Conservation (phyloP, 768 basidiomycete genomes). For the Solioccasus polychromus region DNA sequence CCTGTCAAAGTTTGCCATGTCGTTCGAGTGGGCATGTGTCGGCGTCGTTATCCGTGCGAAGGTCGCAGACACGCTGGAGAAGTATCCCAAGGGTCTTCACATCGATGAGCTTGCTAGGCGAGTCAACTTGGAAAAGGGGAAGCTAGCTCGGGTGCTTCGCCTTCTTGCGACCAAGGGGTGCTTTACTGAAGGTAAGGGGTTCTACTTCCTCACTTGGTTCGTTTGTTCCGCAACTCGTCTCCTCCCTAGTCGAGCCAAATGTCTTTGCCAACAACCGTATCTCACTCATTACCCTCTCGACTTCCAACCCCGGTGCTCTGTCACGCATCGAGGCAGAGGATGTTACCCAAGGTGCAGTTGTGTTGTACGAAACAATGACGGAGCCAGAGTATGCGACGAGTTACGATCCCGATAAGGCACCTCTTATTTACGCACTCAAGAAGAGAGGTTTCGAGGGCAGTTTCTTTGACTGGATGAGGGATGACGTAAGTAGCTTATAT, state of each 20-base stretch:
- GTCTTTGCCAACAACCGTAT: constrained; percentile 35
- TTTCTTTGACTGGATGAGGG: constrained; percentile 23
- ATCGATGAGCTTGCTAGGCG: constrained; percentile 24
- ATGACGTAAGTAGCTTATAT: constrained; percentile 17
- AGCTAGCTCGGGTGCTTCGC: constrained; percentile 31
- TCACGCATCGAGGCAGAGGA: constrained; percentile 8
- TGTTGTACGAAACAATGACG: constrained; percentile 24
- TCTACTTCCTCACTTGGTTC: background rate
- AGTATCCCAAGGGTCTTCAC: constrained; percentile 27
- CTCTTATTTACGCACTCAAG: constrained; percentile 18
- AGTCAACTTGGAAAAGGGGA: constrained; percentile 24
- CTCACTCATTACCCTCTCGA: constrained; percentile 25
- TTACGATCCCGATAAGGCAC: constrained; percentile 21
- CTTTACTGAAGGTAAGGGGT: constrained; percentile 28
- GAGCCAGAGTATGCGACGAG: constrained; percentile 24
- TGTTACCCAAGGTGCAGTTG: constrained; percentile 9
- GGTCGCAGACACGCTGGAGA: constrained; percentile 27
- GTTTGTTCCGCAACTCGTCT: background rate
- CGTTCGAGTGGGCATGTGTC: constrained; percentile 27
- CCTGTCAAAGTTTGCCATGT: constrained; percentile 10
- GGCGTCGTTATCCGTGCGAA: constrained; percentile 22
- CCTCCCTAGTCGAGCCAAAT: constrained; percentile 24
- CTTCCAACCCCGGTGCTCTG: constrained; percentile 9
- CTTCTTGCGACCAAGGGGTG: constrained; percentile 29
- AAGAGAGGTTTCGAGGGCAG: constrained; percentile 13